phyloP scores from a whole-genome alignment of 2,329 filamentous ascomycete genomes.

The Harringtonia aguacate region DNA sequence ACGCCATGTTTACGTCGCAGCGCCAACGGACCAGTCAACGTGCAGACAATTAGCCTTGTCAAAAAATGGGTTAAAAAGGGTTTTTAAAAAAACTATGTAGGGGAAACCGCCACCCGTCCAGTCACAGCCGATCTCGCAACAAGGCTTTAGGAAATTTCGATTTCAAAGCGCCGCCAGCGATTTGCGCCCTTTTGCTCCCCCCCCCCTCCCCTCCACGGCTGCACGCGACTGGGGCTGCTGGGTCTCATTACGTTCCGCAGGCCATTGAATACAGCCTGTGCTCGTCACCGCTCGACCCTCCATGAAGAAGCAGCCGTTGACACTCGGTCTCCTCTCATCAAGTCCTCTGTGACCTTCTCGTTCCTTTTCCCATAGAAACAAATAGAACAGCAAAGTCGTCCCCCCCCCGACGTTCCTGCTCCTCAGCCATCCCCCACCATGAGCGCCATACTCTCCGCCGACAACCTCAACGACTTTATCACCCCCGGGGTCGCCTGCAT shows the following conservation, averaged over 20 bases:
- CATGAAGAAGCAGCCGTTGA: neutral
- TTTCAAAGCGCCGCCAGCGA: constrained; percentile 8
- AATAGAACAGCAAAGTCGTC: no score
- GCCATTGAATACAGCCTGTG: no score
- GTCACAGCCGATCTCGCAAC: constrained; percentile 8
- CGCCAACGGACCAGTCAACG: constrained; percentile 5
- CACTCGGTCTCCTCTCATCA: no score
- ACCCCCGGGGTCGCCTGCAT: constrained; percentile 96
- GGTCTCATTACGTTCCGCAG: no score
- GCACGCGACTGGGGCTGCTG: neutral
- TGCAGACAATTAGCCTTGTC: neutral
- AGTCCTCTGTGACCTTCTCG: no score
- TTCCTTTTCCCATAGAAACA: no score
- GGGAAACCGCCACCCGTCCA: constrained; percentile 8
- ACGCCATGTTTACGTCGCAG: no score
- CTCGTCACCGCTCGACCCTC: no score
- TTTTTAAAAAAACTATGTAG: neutral
- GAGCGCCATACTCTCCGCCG: constrained; percentile 93
- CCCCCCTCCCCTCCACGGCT: neutral
- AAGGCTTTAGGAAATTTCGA: neutral
- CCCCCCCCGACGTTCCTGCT: no score
- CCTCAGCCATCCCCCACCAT: no score
- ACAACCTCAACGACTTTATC: constrained; percentile 98
- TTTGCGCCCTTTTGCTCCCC: neutral
- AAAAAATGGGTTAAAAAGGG: neutral